A percentile compares a stretch with the other conserved stretches of the same genome.
Conservation (phyloP, 768 basidiomycete species). For the Phanerochaete carnosa region DNA sequence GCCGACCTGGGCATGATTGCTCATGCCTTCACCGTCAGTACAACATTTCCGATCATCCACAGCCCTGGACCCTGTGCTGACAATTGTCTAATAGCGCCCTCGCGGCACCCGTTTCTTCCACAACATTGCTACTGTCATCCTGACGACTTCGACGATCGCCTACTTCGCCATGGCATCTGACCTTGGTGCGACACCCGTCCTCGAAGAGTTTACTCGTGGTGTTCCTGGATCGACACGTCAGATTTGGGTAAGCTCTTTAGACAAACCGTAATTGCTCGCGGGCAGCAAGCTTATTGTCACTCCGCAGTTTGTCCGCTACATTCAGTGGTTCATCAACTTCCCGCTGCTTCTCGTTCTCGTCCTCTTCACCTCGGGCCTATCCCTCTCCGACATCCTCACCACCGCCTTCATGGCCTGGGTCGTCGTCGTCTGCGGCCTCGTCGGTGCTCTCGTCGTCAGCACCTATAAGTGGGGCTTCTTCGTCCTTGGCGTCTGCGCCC, state of each 20-base stretch:
- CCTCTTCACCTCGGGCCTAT: slow-evolving; percentile 43
- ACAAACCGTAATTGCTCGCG: background rate
- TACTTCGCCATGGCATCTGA: slow-evolving; percentile 59
- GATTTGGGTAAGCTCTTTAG: slow-evolving; percentile 37
- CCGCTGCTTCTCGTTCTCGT: slow-evolving; percentile 47
- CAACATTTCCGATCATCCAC: background rate
- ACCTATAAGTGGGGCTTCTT: slow-evolving; percentile 56
- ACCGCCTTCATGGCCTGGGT: slow-evolving; percentile 45
- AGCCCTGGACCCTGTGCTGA: background rate
- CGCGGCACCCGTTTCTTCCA: slow-evolving; percentile 47
- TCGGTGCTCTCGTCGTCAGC: slow-evolving; percentile 48
- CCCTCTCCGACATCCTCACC: slow-evolving; percentile 45
- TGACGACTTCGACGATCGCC: slow-evolving; percentile 43
- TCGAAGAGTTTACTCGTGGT: slow-evolving; percentile 36
- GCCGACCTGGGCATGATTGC: slow-evolving; percentile 35
- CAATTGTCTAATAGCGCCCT: slow-evolving; percentile 24
- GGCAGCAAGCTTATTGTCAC: background rate
- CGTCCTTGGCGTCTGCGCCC: slow-evolving; percentile 41
- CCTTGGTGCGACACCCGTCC: slow-evolving; percentile 43
- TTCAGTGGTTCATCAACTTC: slow-evolving; percentile 56
- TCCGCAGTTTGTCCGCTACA: slow-evolving; percentile 47
- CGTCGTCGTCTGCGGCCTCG: slow-evolving; percentile 42
- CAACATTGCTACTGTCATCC: slow-evolving; percentile 42
- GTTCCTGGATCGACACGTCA: slow-evolving; percentile 28
- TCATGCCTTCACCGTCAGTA: slow-evolving; percentile 36